Base-by-base conservation (phyloP, 768 basidiomycete genomes). In the Rhizopogon rudus region DNA sequence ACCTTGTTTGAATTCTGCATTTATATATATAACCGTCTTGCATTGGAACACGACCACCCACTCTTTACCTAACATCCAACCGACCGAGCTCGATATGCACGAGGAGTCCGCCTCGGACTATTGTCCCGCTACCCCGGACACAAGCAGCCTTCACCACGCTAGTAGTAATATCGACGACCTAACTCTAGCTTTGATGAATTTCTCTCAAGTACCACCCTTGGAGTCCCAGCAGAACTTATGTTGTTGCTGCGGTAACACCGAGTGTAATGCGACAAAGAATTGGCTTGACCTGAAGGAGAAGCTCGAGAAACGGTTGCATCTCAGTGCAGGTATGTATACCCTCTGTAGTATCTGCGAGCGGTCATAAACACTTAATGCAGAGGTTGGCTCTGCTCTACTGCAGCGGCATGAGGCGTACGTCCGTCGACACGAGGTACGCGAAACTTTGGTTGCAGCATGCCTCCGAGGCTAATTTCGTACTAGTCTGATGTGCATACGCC, bases 351-450 rank as follows among this genome's bases (percentile, higher is more conserved):
- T 44, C 22, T 25, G n/a, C 40, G 29, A 35, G 28, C n/a, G 35
- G 29, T 37, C 44, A 39, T 40, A 58, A 51, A 62, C 39, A 33
- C 54, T 22, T 8, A 44, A 44, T 55, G 28, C 60, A 93, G 93
- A 95, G 77, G 87, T 96, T 29, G 93, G 93, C 12, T 91, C 93
- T 69, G 93, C 94, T 4, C 72, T 97, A 45, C 70, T 97, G 46
- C 84, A 89, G 64, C 77, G 87, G 57, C 92, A 95, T 66, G 93
- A 95, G 72, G 89, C 88, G 3, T 91, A 91, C 69, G 83, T 92
- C 29, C 82, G 86, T 46, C 79, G 79, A 63, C 81, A 84, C 54
- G 84, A 89, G 80, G 84, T 82, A 60, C 44, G 77, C 70, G 35
- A 52, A 28, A 50, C 55, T 54, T 50, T 50, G 55, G 3, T 52